phyloP scores from a whole-genome alignment of 2,329 filamentous ascomycete genomes.

The Pyrenophora teres region DNA sequence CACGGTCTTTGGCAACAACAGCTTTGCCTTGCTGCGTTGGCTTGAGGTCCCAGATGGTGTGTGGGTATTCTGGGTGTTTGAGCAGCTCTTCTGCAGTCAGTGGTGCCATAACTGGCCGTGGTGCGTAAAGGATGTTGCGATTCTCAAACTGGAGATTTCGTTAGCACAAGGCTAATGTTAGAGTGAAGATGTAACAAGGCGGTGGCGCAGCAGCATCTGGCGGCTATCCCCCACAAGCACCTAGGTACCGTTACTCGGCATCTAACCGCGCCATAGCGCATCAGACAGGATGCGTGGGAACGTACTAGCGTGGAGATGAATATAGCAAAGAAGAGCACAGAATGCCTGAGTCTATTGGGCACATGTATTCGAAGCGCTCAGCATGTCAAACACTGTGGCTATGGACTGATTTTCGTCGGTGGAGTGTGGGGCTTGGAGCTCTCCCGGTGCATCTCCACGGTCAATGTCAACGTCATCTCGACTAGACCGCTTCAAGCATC shows the following conservation, averaged over 20 bases:
- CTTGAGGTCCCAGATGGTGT: slow-evolving; percentile 70
- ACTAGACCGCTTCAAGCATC: slow-evolving; percentile 7
- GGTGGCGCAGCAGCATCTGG: slow-evolving; percentile 24
- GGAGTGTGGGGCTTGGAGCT: too few species aligned
- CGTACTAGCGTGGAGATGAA: too few species aligned
- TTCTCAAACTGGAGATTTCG: slow-evolving; percentile 3
- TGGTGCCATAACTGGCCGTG: slow-evolving; percentile 31
- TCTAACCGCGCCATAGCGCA: background rate
- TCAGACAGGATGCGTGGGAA: background rate
- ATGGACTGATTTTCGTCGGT: too few species aligned
- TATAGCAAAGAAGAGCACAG: background rate
- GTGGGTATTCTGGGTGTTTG: slow-evolving; percentile 68
- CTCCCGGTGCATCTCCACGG: background rate
- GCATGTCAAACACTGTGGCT: too few species aligned
- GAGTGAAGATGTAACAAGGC: slow-evolving; percentile 5
- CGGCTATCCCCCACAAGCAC: background rate
- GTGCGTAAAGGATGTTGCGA: background rate
- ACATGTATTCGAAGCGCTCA: too few species aligned
- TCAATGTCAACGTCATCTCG: slow-evolving; percentile 7
- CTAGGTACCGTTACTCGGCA: background rate
- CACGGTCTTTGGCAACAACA: slow-evolving; percentile 69
- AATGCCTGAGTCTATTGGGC: too few species aligned
- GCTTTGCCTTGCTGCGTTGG: slow-evolving; percentile 66
- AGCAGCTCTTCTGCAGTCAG: slow-evolving; percentile 63
- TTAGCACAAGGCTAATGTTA: slow-evolving; percentile 10